These are phyloP conservation scores for Saposhnikovia divaricata DNA, from an alignment of 129 eudicot species.

Conservation along the genomic window DNA sequence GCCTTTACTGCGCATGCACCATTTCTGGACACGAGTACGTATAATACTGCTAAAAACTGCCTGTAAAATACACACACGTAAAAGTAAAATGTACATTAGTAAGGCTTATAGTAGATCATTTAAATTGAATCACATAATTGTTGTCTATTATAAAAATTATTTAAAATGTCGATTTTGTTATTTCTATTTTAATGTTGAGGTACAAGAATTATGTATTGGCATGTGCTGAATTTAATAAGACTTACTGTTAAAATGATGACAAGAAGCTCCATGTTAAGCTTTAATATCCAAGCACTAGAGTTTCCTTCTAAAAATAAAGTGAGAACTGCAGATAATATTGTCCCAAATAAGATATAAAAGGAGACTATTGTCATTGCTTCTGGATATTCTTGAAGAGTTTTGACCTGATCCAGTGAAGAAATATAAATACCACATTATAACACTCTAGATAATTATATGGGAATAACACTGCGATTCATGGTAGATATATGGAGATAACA, in stretches of 20 bases:
- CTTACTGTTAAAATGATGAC: conserved; percentile 59
- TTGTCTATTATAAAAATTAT: too few relatives aligned
- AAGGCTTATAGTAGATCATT: too few relatives aligned
- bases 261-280: conserved; percentile 51
- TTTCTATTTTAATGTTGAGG: background rate
- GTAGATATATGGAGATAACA: too few relatives aligned
- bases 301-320: conserved; percentile 47
- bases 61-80: conserved; percentile 10
- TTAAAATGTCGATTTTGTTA: too few relatives aligned
- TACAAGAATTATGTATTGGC: background rate
- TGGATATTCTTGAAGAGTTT: conserved; percentile 47
- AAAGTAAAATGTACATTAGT: background rate
- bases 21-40: conserved; percentile 46
- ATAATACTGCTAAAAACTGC: conserved; percentile 64
- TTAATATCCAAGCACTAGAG: conserved; percentile 57
- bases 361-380: conserved; percentile 57
- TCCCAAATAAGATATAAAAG: conserved; percentile 57
- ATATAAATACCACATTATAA: background rate
- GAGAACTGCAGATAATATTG: conserved; percentile 49
- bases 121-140: too few relatives aligned
- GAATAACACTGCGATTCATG: too few relatives aligned
- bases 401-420: conserved; percentile 27
- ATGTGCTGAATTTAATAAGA: background rate
- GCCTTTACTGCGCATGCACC: conserved; percentile 59
- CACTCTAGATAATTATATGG: background rate